A percentile compares a stretch with the other conserved stretches of the same genome.
Evolutionary conservation across 768 basidiomycete genomes (phyloP).

Genomic region (Hemileccinum rubropunctum): DNA sequence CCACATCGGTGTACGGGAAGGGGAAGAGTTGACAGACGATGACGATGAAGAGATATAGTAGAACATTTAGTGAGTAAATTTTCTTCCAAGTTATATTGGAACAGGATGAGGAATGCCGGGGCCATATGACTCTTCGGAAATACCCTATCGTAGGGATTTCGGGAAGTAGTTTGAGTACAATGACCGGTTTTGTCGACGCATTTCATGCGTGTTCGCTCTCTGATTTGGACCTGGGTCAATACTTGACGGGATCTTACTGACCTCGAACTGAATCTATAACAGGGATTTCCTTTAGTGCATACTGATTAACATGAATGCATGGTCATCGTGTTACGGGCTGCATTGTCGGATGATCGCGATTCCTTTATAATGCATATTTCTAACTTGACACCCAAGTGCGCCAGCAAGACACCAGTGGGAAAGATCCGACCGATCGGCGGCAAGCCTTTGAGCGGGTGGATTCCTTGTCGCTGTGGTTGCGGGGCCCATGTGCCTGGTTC

Average conservation of each 20-base stretch:
- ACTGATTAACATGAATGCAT: background rate
- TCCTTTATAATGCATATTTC: too few relatives aligned
- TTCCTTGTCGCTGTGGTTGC: too few relatives aligned
- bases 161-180: constrained; percentile 24
- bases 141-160: constrained; percentile 13
- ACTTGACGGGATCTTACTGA: constrained; percentile 6
- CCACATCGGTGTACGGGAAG: constrained; percentile 61
- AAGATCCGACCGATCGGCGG: too few relatives aligned
- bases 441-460: too few relatives aligned
- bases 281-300: background rate
- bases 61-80: constrained; percentile 3
- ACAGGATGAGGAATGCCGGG: constrained; percentile 64
- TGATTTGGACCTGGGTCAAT: constrained; percentile 10
- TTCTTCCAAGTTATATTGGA: background rate
- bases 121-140: constrained; percentile 77
- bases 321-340: too few relatives aligned
- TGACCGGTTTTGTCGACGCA: constrained; percentile 17
- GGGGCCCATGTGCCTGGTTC: too few relatives aligned
- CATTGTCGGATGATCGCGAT: too few relatives aligned
- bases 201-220: constrained; percentile 15
- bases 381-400: too few relatives aligned
- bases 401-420: too few relatives aligned
- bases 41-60: constrained; percentile 39
- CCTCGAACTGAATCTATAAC: background rate
- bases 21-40: constrained; percentile 90